Percentiles rank a stretch among this genome's conserved stretches.
Conservation (phyloP, 257 asterid genomes). For the Jasminum sambac region DNA sequence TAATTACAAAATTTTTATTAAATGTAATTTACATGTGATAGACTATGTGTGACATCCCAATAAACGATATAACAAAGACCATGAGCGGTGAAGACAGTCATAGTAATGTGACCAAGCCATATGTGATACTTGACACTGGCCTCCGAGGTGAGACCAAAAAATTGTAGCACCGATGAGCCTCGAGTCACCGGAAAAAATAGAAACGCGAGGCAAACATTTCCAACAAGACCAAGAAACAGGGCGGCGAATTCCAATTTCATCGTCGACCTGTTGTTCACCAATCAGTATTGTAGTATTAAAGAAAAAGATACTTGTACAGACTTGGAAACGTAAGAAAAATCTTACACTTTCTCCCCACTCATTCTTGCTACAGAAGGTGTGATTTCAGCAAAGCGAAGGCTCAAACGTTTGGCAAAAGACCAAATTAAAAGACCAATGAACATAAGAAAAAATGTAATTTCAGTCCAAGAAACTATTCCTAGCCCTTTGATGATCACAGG, state of each 20-base stretch:
- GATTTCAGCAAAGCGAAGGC: constrained; percentile 32
- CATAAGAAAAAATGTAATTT: constrained; percentile 63
- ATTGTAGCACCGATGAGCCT: constrained; percentile 64
- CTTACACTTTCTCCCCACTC: constrained; percentile 57
- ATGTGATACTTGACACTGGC: constrained; percentile 77
- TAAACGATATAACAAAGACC: constrained; percentile 51
- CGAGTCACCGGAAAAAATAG: constrained; percentile 89
- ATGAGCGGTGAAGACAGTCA: constrained; percentile 72
- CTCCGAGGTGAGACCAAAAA: constrained; percentile 81
- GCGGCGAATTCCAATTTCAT: constrained; percentile 52
- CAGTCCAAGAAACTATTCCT: constrained; percentile 73
- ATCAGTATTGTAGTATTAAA: background rate
- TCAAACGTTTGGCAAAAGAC: constrained; percentile 49
- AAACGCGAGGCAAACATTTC: constrained; percentile 55
- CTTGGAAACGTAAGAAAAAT: background rate
- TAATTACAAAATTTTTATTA: background rate
- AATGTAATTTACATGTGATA: constrained; percentile 43
- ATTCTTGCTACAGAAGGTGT: constrained; percentile 58
- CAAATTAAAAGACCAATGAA: constrained; percentile 73
- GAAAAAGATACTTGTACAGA: too few relatives aligned
- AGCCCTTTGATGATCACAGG: constrained; percentile 69
- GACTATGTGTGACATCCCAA: constrained; percentile 54
- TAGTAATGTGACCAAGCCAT: constrained; percentile 78
- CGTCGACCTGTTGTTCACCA: constrained; percentile 55
- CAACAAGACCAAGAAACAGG: constrained; percentile 61